Conservation (phyloP, 306 rosid genomes). For the Fragaria iinumae region DNA sequence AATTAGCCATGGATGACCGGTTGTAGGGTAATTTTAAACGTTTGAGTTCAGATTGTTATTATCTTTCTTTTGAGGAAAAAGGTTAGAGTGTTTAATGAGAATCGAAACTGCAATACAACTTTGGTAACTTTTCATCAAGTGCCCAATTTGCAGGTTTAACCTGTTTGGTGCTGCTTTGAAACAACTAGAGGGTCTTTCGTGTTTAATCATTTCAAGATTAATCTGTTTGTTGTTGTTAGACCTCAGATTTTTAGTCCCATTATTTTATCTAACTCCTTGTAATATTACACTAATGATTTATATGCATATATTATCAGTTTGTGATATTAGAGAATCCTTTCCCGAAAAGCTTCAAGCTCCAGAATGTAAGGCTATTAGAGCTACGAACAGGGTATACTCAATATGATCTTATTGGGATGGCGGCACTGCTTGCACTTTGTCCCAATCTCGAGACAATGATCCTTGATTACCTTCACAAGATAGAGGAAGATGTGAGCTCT, state of each 20-base stretch:
- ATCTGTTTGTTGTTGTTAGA: background rate
- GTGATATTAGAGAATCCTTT: background rate
- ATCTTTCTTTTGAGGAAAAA: too few relatives aligned
- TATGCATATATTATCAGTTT: background rate
- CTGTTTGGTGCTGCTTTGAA: background rate
- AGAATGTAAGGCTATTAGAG: constrained; percentile 3
- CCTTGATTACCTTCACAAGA: background rate
- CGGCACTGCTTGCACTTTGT: background rate
- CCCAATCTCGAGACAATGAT: constrained; percentile 16
- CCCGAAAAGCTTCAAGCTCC: background rate
- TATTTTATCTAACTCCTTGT: background rate
- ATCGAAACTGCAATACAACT: background rate
- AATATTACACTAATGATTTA: background rate
- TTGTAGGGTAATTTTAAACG: too few relatives aligned
- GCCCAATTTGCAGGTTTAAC: background rate
- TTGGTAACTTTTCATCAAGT: background rate
- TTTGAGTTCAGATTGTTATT: too few relatives aligned
- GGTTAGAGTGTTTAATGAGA: too few relatives aligned
- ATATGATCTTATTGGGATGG: constrained; percentile 13
- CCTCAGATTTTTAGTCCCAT: background rate
- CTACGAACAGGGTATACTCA: constrained; percentile 9
- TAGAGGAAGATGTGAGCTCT: constrained; percentile 6
- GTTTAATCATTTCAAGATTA: background rate
- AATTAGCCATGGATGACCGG: too few relatives aligned
- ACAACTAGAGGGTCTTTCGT: background rate